These are phyloP conservation scores for Blastomyces percursus DNA, from an alignment of 2,329 filamentous ascomycete genomes.

Conservation along the genomic window DNA sequence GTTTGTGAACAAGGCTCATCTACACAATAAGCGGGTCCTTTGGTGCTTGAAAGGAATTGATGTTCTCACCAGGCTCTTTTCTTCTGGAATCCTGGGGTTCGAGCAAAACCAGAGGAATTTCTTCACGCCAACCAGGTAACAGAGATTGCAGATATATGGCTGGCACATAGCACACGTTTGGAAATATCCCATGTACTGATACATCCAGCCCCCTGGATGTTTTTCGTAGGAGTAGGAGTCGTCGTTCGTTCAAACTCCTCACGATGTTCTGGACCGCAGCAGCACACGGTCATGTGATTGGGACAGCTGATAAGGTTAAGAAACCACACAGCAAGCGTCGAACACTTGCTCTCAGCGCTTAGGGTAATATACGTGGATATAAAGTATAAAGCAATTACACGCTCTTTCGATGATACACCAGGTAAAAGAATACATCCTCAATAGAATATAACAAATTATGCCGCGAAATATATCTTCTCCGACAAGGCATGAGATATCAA, in stretches of 20 bases:
- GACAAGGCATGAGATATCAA: not conserved
- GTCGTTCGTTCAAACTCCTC: not conserved
- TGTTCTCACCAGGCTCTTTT: not conserved
- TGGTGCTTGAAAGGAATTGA: not conserved
- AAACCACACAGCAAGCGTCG: not conserved
- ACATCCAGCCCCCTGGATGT: not conserved
- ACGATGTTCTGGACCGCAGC: not conserved
- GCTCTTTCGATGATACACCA: not conserved
- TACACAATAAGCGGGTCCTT: not conserved
- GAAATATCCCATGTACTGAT: not conserved
- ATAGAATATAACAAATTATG: not conserved
- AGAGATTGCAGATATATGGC: not conserved
- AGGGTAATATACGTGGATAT: not conserved
- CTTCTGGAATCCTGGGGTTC: not conserved
- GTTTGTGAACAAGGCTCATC: not conserved
- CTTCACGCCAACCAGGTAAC: not conserved
- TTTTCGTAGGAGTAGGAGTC: not conserved
- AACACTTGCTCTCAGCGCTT: not conserved
- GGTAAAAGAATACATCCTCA: not conserved
- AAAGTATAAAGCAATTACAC: not conserved
- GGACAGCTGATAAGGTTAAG: not conserved
- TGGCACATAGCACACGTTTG: not conserved
- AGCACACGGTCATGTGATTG: not conserved
- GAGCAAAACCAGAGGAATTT: not conserved
- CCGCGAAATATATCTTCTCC: not conserved